Evolutionary conservation across 768 basidiomycete species (phyloP).

Genomic region (Leccinum longicurvipes): DNA sequence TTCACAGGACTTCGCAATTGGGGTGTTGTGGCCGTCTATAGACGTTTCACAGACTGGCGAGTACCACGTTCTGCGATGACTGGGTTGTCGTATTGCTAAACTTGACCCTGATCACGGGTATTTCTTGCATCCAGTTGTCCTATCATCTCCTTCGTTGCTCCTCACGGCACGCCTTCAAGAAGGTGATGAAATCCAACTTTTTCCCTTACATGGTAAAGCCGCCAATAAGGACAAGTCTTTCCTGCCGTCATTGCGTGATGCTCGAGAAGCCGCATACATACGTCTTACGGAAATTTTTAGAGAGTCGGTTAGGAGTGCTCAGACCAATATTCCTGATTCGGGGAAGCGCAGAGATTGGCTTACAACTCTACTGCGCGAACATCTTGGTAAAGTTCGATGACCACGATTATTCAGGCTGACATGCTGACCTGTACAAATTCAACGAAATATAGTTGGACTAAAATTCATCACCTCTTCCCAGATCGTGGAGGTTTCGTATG

Average conservation of each 20-base stretch:
- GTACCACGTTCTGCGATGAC: conserved; percentile 24
- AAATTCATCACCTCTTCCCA: conserved; percentile 65
- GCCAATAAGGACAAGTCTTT: conserved; percentile 38
- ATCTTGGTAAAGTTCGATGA: conserved; percentile 50
- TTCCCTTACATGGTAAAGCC: conserved; percentile 41
- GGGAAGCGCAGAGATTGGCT: conserved; percentile 64
- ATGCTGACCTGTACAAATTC: conserved; percentile 6
- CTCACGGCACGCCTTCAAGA: conserved; percentile 57
- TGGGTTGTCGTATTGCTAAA: conserved; percentile 10
- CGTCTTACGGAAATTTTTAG: conserved; percentile 47
- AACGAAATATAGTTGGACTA: conserved; percentile 55
- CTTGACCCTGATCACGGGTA: conserved; percentile 9
- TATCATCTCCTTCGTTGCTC: conserved; percentile 53
- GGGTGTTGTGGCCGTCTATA: conserved; percentile 72
- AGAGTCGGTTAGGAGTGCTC: conserved; percentile 15
- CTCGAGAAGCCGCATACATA: conserved; percentile 51
- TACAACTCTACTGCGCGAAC: conserved; percentile 58
- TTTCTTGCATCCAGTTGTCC: conserved; percentile 42
- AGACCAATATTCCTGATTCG: conserved; percentile 14
- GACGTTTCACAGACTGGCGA: conserved; percentile 58
- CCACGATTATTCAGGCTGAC: not conserved
- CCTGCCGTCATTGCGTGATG: conserved; percentile 48
- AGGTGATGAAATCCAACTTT: conserved; percentile 47
- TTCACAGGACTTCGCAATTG: conserved; percentile 59
- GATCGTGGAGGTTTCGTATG: conserved; percentile 59